Conservation (phyloP, 805 yeast species). For the Starmerella bombicola region DNA sequence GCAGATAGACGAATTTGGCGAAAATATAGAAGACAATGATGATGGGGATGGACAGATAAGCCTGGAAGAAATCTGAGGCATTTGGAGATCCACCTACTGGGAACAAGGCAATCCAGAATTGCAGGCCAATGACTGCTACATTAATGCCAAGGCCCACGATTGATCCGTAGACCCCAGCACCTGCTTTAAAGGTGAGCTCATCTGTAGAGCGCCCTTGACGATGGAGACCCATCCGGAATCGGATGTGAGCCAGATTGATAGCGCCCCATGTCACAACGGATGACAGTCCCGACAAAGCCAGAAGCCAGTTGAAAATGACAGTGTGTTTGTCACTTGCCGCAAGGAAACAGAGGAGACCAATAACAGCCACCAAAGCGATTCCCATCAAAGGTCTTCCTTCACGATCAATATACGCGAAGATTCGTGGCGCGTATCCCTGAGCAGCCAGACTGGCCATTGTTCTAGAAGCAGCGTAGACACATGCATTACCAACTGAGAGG, state of each 20-base stretch:
- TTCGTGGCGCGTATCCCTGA: conserved; percentile 49
- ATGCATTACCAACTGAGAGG: conserved; percentile 60
- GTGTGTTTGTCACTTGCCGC: conserved; percentile 44
- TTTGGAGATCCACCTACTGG: conserved; percentile 40
- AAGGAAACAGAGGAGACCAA: conserved; percentile 50
- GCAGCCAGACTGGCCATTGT: conserved; percentile 55
- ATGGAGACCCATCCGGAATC: conserved; percentile 51
- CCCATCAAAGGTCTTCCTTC: conserved; percentile 70
- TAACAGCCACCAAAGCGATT: conserved; percentile 34
- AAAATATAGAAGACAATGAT: conserved; percentile 36
- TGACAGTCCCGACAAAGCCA: conserved; percentile 65
- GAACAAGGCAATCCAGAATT: conserved; percentile 71
- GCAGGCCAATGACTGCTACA: conserved; percentile 51
- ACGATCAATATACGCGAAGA: conserved; percentile 58
- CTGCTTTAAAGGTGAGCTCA: conserved; percentile 56
- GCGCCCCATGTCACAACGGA: conserved; percentile 75
- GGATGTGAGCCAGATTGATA: conserved; percentile 52
- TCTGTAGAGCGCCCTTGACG: conserved; percentile 56
- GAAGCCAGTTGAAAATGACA: conserved; percentile 55
- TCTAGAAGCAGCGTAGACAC: conserved; percentile 59
- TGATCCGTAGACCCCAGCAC: conserved; percentile 59
- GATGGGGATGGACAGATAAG: conserved; percentile 40
- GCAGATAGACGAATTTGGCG: conserved; percentile 39
- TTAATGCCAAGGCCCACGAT: conserved; percentile 47
- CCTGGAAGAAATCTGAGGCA: conserved; percentile 38